Base-by-base conservation (phyloP, 2,329 filamentous ascomycete species). In the Cercospora janseana region DNA sequence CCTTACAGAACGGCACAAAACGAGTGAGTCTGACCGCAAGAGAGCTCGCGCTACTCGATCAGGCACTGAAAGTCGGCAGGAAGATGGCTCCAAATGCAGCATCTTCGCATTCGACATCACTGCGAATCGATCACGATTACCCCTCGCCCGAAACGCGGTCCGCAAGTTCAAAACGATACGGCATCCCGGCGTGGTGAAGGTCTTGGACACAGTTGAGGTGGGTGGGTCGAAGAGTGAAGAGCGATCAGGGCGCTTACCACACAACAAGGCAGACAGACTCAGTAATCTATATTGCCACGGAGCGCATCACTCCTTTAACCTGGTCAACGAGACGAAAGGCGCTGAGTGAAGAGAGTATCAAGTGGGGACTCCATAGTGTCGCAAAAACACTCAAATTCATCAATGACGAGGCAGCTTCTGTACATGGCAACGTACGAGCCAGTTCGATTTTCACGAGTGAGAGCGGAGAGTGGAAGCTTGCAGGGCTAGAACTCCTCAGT, bases 391-490 rank as follows among this genome's bases (percentile, higher is more conserved):
- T 97, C 59, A 95, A 93, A 64, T 98, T 98, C 66, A 88, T 98
- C 68, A 98, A 98, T 64, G 84, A 87, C 40, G 93, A 98, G 59
- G 93, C 91, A 3, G 79, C 86, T 2, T 96, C 91, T 0, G 87
- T 98, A 44, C 93, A 98, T 63, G 93, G 91, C 41, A 88, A 82
- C 62, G 75, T 98, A 45, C 84, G 88, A 55, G 86, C 88, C 15
- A 87, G 87, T 0, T 95, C 92, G 0, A 79, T 98, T 57, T 98
- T 91, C 70, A 93, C 88, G 3, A 90, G 89, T 54, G 92, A 97
- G 66, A 96, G 93, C 65, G 93, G 93, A 51, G 93, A 98, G 72
- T 98, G 93, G 93, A 97, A 94, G 66, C 75, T 98, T 2, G 91
- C 87, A 15, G 93, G 93, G 0, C 95, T 98, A 60, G 93, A 98